Evolutionary conservation across 2,329 filamentous ascomycete species (phyloP), one percentile per base, ranked within the genome.

Genomic region (Pseudocercospora cruenta): DNA sequence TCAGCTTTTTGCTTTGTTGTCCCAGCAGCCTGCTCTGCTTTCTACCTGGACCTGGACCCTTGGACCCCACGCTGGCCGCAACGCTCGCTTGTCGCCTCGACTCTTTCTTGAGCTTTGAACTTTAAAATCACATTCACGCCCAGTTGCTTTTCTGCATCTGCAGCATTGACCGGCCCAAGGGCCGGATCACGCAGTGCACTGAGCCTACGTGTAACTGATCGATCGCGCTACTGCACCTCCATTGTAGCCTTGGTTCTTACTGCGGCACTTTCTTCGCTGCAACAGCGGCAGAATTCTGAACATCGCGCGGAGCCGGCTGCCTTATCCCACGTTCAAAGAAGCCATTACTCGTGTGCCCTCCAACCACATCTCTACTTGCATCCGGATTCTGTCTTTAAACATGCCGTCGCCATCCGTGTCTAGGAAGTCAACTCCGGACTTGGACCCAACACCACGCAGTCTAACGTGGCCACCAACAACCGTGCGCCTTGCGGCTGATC

Each of bases 381-480:
- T 55, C 31, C 54, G 54, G 4, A 26, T 54, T 58, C 47, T 58
- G 33, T 59, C 24, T 63, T 57, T 55, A 47, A 43, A 24, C 65
- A 71, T 71, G 69, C 62, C 67, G 47, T 63, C 69, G 47, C 64
- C 65, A 55, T 61, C 64, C 64, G 64, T 58, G 65, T 21, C 55
- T 1, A 43, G 28, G n/a, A 61, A 36, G 47, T 43, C 33, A 60
- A 53, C 63, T 8, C 58, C 61, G 7, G 47, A 45, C 57, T 59
- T 69, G 63, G 67, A 67, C 53, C 64, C 69, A 55, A 60, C 63
- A 62, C 54, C 53, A 55, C 64, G 67, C 62, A 71, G 66, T 67
- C 61, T 62, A 58, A 71, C 69, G 53, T 69, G 69, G 67, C 69
- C 67, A 62, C 67, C 63, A 19, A 70, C 65, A 47, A 59, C 66